phyloP scores from a whole-genome alignment of 2,329 filamentous ascomycete species.

The Microthyrium microscopicum region DNA sequence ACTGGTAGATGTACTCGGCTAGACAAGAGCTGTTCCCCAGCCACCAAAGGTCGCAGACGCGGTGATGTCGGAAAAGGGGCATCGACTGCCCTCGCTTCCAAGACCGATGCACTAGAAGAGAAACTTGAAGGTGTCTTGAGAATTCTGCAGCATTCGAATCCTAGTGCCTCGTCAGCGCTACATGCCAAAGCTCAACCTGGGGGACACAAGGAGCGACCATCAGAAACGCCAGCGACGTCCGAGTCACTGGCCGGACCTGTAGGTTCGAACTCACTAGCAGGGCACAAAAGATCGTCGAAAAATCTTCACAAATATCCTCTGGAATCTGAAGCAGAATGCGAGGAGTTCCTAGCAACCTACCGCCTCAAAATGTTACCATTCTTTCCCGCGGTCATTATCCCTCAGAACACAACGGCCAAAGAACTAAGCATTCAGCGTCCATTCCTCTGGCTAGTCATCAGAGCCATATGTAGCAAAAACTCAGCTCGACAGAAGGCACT shows the following conservation, averaged over 20 bases:
- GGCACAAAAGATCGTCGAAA: no score
- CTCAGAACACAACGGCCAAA: slow-evolving; percentile 5
- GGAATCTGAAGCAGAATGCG: slow-evolving; percentile 1
- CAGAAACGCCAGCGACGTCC: no score
- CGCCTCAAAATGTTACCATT: slow-evolving; percentile 8
- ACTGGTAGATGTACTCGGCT: slow-evolving; percentile 12
- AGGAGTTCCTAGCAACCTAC: slow-evolving; percentile 9
- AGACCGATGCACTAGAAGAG: slow-evolving; percentile 14
- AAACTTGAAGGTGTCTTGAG: slow-evolving; percentile 17
- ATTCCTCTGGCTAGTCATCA: slow-evolving; percentile 11
- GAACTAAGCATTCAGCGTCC: slow-evolving; percentile 9
- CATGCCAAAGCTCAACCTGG: no score
- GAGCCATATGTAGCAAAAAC: slow-evolving; percentile 11
- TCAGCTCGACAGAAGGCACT: slow-evolving; percentile 10
- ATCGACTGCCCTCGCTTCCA: not conserved
- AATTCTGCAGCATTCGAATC: slow-evolving; percentile 11
- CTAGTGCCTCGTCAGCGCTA: no score
- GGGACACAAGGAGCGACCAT: no score
- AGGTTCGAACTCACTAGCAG: no score
- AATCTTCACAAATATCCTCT: no score
- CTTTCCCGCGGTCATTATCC: slow-evolving; percentile 11
- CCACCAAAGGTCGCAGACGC: slow-evolving; percentile 7
- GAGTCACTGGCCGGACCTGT: no score
- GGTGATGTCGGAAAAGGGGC: no score
- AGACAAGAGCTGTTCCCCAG: slow-evolving; percentile 11